phyloP scores from a whole-genome alignment of 2,329 filamentous ascomycete genomes.

The Diaporthe sp. region DNA sequence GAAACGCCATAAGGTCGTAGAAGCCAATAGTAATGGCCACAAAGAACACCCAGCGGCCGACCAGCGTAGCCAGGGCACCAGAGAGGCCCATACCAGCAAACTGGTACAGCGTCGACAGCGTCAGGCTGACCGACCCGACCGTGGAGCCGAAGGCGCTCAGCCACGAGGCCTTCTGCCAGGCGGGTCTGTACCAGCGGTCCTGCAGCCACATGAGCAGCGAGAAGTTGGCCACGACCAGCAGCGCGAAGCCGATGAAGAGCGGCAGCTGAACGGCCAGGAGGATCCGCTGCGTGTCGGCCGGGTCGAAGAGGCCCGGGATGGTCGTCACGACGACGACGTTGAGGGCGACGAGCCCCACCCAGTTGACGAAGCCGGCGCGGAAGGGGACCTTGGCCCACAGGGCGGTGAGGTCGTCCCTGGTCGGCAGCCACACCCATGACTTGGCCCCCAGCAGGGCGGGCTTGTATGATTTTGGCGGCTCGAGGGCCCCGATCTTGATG shows the following conservation, averaged over 20 bases:
- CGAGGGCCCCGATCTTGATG: slow-evolving; percentile 23
- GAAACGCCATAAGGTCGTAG: slow-evolving; percentile 29
- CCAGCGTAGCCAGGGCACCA: slow-evolving; percentile 8
- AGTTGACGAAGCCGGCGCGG: slow-evolving; percentile 23
- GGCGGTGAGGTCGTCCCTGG: slow-evolving; percentile 1
- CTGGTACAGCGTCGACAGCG: slow-evolving; percentile 26
- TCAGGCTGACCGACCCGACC: slow-evolving; percentile 13
- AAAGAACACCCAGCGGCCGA: slow-evolving; percentile 29
- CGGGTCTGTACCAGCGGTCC: slow-evolving; percentile 29
- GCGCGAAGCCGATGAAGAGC: slow-evolving; percentile 10
- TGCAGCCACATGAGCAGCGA: slow-evolving; percentile 20
- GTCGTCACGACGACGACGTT: slow-evolving; percentile 14
- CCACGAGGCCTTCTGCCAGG: slow-evolving; percentile 21
- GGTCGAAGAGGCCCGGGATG: slow-evolving; percentile 13
- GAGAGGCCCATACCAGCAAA: slow-evolving; percentile 4
- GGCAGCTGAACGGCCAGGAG: slow-evolving; percentile 17
- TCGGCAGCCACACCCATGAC: slow-evolving; percentile 22
- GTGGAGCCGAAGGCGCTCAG: slow-evolving; percentile 17
- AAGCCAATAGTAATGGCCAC: slow-evolving; percentile 13
- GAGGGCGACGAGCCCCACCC: slow-evolving; percentile 20
- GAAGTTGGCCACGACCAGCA: slow-evolving; percentile 18
- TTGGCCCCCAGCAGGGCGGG: slow-evolving; percentile 9
- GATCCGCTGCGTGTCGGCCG: slow-evolving; percentile 5
- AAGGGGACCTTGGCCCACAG: slow-evolving; percentile 29
- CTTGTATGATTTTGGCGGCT: slow-evolving; percentile 26